These are phyloP conservation scores for Rosa lucieae DNA, from an alignment of 306 rosid genomes.

Conservation along the genomic window DNA sequence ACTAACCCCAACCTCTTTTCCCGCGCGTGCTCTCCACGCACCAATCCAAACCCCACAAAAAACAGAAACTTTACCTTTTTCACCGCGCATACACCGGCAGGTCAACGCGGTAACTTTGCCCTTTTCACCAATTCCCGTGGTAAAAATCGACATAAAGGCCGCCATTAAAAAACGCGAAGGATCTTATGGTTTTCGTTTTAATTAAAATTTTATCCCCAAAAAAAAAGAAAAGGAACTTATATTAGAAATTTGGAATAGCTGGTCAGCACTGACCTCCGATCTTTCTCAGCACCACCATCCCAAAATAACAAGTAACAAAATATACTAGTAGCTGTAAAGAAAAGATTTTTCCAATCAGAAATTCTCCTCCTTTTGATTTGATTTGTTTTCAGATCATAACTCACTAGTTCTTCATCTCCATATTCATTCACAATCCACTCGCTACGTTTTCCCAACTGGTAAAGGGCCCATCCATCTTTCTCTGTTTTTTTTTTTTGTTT, in stretches of 20 bases:
- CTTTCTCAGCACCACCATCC: constrained; percentile 72
- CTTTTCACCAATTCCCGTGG: not conserved
- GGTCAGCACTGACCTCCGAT: constrained; percentile 82
- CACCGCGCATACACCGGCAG: not conserved
- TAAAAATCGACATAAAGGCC: not conserved
- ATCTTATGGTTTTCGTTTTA: not conserved
- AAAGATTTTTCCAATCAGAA: not conserved
- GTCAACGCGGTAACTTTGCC: not conserved
- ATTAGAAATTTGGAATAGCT: constrained; percentile 25
- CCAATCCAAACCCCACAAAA: not conserved
- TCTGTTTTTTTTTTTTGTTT: not conserved
- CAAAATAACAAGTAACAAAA: constrained; percentile 41
- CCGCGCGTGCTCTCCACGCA: constrained; percentile 2
- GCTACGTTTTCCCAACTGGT: constrained; percentile 25
- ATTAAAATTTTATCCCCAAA: too few species aligned
- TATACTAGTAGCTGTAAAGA: constrained; percentile 20
- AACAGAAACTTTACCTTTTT: not conserved
- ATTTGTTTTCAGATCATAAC: not conserved
- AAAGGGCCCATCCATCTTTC: constrained; percentile 12
- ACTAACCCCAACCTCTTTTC: not conserved
- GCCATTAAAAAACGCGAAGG: not conserved
- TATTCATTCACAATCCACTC: not conserved
- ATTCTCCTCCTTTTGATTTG: not conserved
- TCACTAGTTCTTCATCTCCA: not conserved
- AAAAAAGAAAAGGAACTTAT: not conserved